Evolutionary conservation across 2,329 filamentous ascomycete species (phyloP), one percentile per base, ranked within the genome.

Genomic region (Cercospora beticola): DNA sequence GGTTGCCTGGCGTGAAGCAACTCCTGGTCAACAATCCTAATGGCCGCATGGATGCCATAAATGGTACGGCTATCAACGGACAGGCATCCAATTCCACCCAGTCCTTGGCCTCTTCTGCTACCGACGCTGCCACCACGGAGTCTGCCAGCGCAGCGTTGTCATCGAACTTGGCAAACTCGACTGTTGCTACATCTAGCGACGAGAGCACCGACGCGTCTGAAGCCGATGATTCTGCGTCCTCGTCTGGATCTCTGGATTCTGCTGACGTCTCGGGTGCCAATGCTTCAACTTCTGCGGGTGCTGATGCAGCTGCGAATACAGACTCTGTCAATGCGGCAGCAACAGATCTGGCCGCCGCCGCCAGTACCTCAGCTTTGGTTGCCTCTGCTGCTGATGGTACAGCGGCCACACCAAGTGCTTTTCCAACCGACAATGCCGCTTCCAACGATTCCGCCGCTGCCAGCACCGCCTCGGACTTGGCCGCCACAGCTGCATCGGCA

Each of bases 1-100:
- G 77, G 36, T 59, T 78, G 52, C 60, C 43, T 12, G 70, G 69
- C 2, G 73, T 78, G 1, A 74, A 72, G 66, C 49, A 30, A 28
- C 36, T 66, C 60, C 46, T 30, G 12, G 18, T 68, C 23, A 36
- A 30, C 14, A 52, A 58, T 5, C n/a, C 26, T 46, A 56, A 56
- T 16, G 31, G 28, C 8, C 28, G 49, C 16, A 54, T 52, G n/a
- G 28, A 28, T 5, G 43, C 43, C 23, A 12, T 28, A 10, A 30
- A 30, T 21, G 61, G n/a, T 31, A 54, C 61, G 46, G 30, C 46
- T 6, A 33, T 28, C n/a, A 14, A n/a, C 26, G 43, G 16, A 9
- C 23, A 31, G 61, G 40, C 23, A 12, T 30, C 40, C 18, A 62
- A 26, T 46, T 62, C 60, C 4, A 46, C 26, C 4, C 36, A 31